These are phyloP conservation scores for Sherardia arvensis DNA, from an alignment of 257 asterid genomes.

Conservation along the genomic window DNA sequence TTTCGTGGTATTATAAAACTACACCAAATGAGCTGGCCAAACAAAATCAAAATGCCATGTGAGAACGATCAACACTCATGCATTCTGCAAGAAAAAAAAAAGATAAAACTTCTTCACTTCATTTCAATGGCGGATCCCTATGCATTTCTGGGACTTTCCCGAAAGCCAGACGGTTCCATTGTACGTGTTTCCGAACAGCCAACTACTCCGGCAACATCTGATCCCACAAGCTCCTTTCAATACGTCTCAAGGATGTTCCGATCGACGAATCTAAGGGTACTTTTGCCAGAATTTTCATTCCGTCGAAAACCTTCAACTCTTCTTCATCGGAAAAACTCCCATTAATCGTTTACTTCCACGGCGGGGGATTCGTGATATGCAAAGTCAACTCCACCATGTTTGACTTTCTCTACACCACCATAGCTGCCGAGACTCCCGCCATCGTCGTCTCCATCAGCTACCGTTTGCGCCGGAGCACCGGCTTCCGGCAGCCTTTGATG, in stretches of 20 bases:
- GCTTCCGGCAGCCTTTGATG: conserved; percentile 48
- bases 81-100: no score
- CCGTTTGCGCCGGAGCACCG: conserved; percentile 58
- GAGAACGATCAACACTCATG: no score
- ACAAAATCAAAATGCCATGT: no score
- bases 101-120: not conserved
- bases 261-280: conserved; percentile 19
- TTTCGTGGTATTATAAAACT: no score
- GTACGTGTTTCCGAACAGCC: conserved; percentile 14
- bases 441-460: conserved; percentile 34
- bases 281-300: conserved; percentile 26
- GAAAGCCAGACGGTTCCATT: conserved; percentile 29
- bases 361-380: conserved; percentile 38
- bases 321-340: conserved; percentile 18
- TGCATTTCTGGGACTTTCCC: conserved; percentile 21
- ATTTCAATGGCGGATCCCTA: conserved; percentile 18
- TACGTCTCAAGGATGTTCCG: conserved; percentile 21
- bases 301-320: conserved; percentile 7
- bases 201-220: conserved; percentile 10
- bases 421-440: conserved; percentile 22
- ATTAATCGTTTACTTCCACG: conserved; percentile 32
- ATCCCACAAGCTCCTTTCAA: conserved; percentile 9
- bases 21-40: no score
- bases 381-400: conserved; percentile 1
- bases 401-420: conserved; percentile 15